phyloP scores from a whole-genome alignment of 2,329 filamentous ascomycete species.

The Sporothrix brunneoviolacea region DNA sequence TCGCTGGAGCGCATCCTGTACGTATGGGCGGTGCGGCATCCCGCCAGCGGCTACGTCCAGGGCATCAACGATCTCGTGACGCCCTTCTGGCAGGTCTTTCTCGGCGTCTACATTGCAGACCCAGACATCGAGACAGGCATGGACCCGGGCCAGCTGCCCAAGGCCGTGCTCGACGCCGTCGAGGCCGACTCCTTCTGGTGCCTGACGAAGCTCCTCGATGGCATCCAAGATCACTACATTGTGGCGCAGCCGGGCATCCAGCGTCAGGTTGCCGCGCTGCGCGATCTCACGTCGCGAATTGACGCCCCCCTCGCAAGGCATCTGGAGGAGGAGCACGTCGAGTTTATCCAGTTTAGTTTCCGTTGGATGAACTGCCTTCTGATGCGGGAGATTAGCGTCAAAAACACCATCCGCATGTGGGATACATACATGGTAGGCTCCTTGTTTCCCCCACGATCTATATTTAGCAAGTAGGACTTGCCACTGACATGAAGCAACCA shows the following conservation, averaged over 20 bases:
- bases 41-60: slow-evolving; percentile 95
- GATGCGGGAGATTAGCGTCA: slow-evolving; percentile 95
- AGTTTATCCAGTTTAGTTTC: slow-evolving; percentile 99
- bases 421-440: slow-evolving; percentile 83
- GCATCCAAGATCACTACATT: slow-evolving; percentile 98
- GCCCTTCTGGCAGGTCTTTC: slow-evolving; percentile 96
- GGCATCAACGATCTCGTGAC: slow-evolving; percentile 98
- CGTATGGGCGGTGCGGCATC: slow-evolving; percentile 95
- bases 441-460: background rate
- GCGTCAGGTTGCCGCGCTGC: slow-evolving; percentile 79
- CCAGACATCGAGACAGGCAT: slow-evolving; percentile 87
- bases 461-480: background rate
- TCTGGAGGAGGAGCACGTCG: slow-evolving; percentile 81
- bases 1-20: slow-evolving; percentile 93
- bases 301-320: slow-evolving; percentile 80
- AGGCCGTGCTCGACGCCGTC: slow-evolving; percentile 86
- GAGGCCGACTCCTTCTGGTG: slow-evolving; percentile 99
- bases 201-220: slow-evolving; percentile 92
- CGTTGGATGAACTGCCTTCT: slow-evolving; percentile 99
- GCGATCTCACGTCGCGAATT: slow-evolving; percentile 86
- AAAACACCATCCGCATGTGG: slow-evolving; percentile 98
- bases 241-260: slow-evolving; percentile 96
- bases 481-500: too few relatives aligned
- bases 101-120: slow-evolving; percentile 92
- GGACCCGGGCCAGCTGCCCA: slow-evolving; percentile 91